phyloP scores from a whole-genome alignment of 805 yeast genomes.

The Ogataea trehaloabstinens region DNA sequence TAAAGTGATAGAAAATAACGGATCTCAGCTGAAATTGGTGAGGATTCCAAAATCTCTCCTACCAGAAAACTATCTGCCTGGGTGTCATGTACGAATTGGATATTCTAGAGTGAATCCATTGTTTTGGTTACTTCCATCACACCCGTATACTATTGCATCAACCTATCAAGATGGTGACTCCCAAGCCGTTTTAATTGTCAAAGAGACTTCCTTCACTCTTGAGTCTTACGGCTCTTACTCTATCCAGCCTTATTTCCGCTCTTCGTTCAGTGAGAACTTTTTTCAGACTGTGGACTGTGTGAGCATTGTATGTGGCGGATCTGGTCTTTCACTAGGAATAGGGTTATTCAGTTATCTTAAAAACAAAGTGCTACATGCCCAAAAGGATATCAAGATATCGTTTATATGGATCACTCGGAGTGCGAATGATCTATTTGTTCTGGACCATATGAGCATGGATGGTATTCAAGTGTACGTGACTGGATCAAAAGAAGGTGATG shows the following conservation, averaged over 20 bases:
- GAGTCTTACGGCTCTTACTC: slow-evolving; percentile 35
- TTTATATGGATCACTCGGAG: slow-evolving; percentile 56
- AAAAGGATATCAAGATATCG: slow-evolving; percentile 32
- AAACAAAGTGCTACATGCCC: slow-evolving; percentile 19
- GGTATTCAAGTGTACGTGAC: slow-evolving; percentile 42
- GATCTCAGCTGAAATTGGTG: slow-evolving; percentile 22
- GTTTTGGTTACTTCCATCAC: slow-evolving; percentile 55
- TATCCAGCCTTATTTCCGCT: slow-evolving; percentile 38
- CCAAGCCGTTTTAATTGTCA: slow-evolving; percentile 43
- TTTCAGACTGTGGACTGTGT: slow-evolving; percentile 50
- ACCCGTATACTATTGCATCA: slow-evolving; percentile 65
- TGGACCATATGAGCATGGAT: slow-evolving; percentile 36
- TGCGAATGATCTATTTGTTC: slow-evolving; percentile 45
- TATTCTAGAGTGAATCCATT: slow-evolving; percentile 35
- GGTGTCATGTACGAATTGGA: slow-evolving; percentile 57
- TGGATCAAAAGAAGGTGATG: slow-evolving; percentile 1
- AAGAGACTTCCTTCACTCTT: slow-evolving; percentile 38
- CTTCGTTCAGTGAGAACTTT: slow-evolving; percentile 44
- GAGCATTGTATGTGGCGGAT: slow-evolving; percentile 64
- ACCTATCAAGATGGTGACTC: slow-evolving; percentile 27
- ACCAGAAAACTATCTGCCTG: slow-evolving; percentile 40
- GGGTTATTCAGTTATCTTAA: slow-evolving; percentile 47
- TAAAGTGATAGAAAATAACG: slow-evolving; percentile 19
- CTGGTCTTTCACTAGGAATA: slow-evolving; percentile 66
- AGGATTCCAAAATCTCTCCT: slow-evolving; percentile 21